These are phyloP conservation scores for Aspergillus affinis DNA, from an alignment of 495 filamentous ascomycete species.

Conservation along the genomic window DNA sequence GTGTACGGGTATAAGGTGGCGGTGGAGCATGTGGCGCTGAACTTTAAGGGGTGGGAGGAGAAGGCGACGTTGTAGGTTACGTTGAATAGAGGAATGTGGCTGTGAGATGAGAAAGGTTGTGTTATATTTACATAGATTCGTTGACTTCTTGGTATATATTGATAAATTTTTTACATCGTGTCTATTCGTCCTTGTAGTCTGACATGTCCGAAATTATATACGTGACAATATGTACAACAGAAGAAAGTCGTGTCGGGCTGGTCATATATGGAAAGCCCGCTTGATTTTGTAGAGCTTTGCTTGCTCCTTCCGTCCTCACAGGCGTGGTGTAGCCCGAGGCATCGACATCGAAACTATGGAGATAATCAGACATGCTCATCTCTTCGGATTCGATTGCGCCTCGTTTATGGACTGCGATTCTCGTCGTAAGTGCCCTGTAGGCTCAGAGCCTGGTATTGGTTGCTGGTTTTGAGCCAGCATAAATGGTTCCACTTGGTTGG, in stretches of 20 bases:
- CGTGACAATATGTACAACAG: conserved; percentile 11
- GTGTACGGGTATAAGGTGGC: conserved; percentile 69
- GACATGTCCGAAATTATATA: conserved; percentile 4
- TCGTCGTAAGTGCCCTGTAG: conserved; percentile 20
- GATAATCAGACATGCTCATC: conserved; percentile 14
- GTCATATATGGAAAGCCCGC: background rate
- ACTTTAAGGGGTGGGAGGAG: conserved; percentile 40
- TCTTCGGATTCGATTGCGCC: conserved; percentile 15
- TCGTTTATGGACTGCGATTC: conserved; percentile 26
- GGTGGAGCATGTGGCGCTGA: conserved; percentile 57
- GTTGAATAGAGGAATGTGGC: background rate
- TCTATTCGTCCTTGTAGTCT: background rate
- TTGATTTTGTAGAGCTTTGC: background rate
- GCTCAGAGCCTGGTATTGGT: conserved; percentile 9
- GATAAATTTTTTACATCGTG: background rate
- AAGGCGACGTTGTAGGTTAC: conserved; percentile 3
- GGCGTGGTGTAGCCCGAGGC: too few relatives aligned
- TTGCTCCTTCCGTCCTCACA: too few relatives aligned
- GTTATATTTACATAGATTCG: too few relatives aligned
- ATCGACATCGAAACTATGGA: too few relatives aligned
- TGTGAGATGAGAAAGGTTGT: too few relatives aligned
- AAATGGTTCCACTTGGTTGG: conserved; percentile 40
- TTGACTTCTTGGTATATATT: background rate
- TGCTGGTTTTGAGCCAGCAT: conserved; percentile 27
- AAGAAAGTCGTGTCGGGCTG: background rate